Evolutionary conservation across 768 basidiomycete species (phyloP).

Genomic region (Kwoniella dendrophila): DNA sequence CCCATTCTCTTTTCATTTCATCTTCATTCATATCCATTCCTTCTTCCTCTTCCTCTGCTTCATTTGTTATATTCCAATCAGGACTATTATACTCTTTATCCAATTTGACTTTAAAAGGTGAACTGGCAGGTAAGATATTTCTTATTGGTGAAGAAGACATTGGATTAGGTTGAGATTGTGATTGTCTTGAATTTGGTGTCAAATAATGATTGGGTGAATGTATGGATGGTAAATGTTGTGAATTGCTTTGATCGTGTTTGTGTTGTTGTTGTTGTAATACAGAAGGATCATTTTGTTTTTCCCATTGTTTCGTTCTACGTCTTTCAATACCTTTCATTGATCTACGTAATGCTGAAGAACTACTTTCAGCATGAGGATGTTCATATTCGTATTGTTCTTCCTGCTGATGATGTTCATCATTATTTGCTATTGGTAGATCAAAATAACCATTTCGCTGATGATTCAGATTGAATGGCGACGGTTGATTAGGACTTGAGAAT

Average conservation of each 20-base stretch:
- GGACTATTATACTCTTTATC: not conserved
- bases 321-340: slow-evolving; percentile 28
- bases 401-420: too few relatives aligned
- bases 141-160: slow-evolving; percentile 46
- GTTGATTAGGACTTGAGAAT: slow-evolving; percentile 8
- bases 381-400: not conserved
- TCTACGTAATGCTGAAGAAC: slow-evolving; percentile 18
- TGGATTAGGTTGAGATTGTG: slow-evolving; percentile 27
- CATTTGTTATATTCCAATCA: not conserved
- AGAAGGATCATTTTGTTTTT: slow-evolving; percentile 27
- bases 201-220: slow-evolving; percentile 6
- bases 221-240: slow-evolving; percentile 14
- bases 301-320: slow-evolving; percentile 36
- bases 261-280: too few relatives aligned
- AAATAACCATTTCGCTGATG: slow-evolving; percentile 6
- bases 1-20: slow-evolving; percentile 46
- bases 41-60: not conserved
- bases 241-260: too few relatives aligned
- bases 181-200: slow-evolving; percentile 3
- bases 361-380: slow-evolving; percentile 16
- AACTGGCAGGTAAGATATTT: slow-evolving; percentile 35
- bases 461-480: slow-evolving; percentile 3
- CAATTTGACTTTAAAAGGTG: slow-evolving; percentile 33
- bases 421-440: not conserved
- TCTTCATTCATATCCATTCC: slow-evolving; percentile 26